Conservation (phyloP, 176 grass and related monocot species). For the Coix lacrymajobi region DNA sequence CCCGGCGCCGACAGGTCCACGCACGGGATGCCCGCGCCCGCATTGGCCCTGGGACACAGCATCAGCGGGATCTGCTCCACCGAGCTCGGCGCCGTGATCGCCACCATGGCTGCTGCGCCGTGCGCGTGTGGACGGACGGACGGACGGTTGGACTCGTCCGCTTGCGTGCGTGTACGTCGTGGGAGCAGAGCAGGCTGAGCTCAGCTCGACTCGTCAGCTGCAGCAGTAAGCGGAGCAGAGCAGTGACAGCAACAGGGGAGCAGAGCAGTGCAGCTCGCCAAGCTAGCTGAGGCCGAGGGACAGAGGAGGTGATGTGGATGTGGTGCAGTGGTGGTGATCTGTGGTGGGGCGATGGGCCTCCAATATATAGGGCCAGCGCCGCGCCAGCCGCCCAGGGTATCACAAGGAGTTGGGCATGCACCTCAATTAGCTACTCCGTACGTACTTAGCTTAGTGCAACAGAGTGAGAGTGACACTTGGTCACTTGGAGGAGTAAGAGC, state of each 20-base stretch:
- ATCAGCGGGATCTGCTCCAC: constrained; percentile 23
- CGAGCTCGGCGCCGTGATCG: constrained; percentile 22
- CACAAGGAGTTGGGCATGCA: neutral
- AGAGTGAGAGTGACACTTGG: neutral
- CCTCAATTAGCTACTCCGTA: neutral
- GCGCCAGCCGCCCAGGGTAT: neutral
- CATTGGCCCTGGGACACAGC: neutral
- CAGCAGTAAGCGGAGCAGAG: constrained; percentile 6
- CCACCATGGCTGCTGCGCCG: constrained; percentile 21
- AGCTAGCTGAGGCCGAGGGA: neutral
- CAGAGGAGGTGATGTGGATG: neutral
- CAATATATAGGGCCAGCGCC: constrained; percentile 24
- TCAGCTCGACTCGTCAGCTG: neutral
- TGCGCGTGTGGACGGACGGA: no score
- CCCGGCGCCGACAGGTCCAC: constrained; percentile 41
- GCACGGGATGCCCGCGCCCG: neutral
- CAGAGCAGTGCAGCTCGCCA: neutral
- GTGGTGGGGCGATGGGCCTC: neutral
- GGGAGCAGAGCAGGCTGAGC: neutral
- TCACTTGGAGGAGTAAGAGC: neutral
- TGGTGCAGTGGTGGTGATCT: constrained; percentile 14
- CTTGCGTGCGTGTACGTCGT: neutral
- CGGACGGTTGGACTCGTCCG: no score
- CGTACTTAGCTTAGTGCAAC: neutral
- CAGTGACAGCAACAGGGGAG: constrained; percentile 15